Evolutionary conservation across 2,329 filamentous ascomycete genomes (phyloP).

Genomic region (Phialemoniopsis sp.): DNA sequence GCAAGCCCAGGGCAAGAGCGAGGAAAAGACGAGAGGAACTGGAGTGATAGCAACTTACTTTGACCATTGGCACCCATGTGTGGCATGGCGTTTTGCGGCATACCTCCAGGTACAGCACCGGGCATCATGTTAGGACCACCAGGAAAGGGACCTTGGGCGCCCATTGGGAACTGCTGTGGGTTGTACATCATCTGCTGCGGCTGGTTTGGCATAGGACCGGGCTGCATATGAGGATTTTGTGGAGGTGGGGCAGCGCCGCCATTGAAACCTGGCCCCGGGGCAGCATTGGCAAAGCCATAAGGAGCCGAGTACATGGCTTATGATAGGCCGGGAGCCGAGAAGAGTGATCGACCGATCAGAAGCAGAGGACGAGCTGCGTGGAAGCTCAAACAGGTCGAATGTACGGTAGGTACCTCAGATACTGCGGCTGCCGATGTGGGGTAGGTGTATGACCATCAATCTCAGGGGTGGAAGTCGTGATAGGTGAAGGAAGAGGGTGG

Average conservation of each 20-base stretch:
- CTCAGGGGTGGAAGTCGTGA: neutral
- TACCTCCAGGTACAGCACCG: conserved; percentile 47
- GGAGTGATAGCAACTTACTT: conserved; percentile 40
- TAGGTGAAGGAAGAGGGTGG: no score
- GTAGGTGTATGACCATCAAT: conserved; percentile 17
- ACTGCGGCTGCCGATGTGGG: conserved; percentile 17
- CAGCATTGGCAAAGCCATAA: conserved; percentile 51
- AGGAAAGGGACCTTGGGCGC: conserved; percentile 43
- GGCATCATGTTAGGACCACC: conserved; percentile 53
- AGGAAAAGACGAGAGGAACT: conserved; percentile 16
- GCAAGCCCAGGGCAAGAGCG: conserved; percentile 11
- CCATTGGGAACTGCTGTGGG: conserved; percentile 54
- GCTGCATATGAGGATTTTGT: conserved; percentile 42
- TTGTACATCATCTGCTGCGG: conserved; percentile 57
- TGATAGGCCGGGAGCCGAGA: conserved; percentile 6
- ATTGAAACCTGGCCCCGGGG: conserved; percentile 46
- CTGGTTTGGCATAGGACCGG: conserved; percentile 32
- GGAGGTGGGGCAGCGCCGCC: conserved; percentile 40
- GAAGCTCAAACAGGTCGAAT: neutral
- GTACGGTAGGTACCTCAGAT: conserved; percentile 10
- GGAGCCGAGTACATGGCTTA: conserved; percentile 50
- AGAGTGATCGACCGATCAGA: conserved; percentile 1
- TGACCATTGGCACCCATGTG: conserved; percentile 57
- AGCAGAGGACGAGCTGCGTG: neutral
- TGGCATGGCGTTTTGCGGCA: conserved; percentile 61